Base-by-base conservation (phyloP, 192 early-diverging fungal genomes). In the Linnemannia schmuckeri region DNA sequence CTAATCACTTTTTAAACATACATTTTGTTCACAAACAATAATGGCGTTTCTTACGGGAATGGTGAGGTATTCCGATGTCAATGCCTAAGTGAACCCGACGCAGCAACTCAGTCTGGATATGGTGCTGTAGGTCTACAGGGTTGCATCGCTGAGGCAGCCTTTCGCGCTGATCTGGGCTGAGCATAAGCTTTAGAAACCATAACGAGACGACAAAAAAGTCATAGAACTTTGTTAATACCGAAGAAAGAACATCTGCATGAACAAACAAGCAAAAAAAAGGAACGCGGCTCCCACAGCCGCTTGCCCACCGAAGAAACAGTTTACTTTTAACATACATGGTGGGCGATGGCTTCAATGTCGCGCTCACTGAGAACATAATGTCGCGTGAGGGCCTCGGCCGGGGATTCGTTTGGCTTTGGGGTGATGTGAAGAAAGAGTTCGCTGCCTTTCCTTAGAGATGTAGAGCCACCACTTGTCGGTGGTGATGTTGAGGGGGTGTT, bases 41-140 rank as follows among this genome's bases (percentile, higher is more conserved):
- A 40, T 27, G 37, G 37, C 17, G 22, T 1, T 33, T 27, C 46
- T 38, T 82, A 76, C 80, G 46, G 37, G 44, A 66, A 35, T 79
- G 72, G 12, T 75, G 77, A 37, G 82, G 82, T 35, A 40, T 47
- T 2, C 77, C 82, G 15, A 84, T 84, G 27, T 84, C 73, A 33
- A 84, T 78, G 35, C 82, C 82, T 27, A 84, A 68, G 63, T 84
- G 82, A 30, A 84, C 77, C 10, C 82, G 82, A 40, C 82, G 77
- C 68, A 76, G 57, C 49, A 84, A n/a, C 41, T 84, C 82, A 18
- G 72, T 79, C n/a, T 84, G 82, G 18, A 84, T 84, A 46, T 79
- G 68, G 35, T 84, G 76, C 47, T 79, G 82, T 8, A 84, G 69
- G 41, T 78, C 77, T 3, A 84, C 41, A 42, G 82, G 82, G 20